Conservation (phyloP, 2,329 filamentous ascomycete species). For the Fusarium buharicum region DNA sequence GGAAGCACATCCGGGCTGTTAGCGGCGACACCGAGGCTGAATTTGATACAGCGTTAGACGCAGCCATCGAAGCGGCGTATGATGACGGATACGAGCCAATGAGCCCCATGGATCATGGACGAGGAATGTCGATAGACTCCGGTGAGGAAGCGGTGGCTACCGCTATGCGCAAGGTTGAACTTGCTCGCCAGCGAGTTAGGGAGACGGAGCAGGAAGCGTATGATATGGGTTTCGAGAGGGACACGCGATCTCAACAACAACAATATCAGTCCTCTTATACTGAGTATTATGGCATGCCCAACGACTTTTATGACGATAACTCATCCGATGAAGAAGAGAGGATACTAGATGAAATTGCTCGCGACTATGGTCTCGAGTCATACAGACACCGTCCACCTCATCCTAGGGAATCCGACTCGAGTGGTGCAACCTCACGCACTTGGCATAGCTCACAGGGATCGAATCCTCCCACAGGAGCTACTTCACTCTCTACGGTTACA, state of each 20-base stretch:
- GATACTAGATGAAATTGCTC: conserved; percentile 87
- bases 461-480: conserved; percentile 61
- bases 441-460: conserved; percentile 84
- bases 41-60: conserved; percentile 93
- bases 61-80: conserved; percentile 95
- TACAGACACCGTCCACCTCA: conserved; percentile 72
- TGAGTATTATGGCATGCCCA: conserved; percentile 46
- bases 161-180: conserved; percentile 73
- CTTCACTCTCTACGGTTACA: conserved; percentile 72
- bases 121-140: conserved; percentile 51
- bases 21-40: conserved; percentile 85
- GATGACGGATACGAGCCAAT: conserved; percentile 88
- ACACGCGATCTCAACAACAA: conserved; percentile 57
- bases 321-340: conserved; percentile 79
- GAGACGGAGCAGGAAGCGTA: conserved; percentile 76
- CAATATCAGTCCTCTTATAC: conserved; percentile 45
- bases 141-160: conserved; percentile 62
- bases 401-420: conserved; percentile 84
- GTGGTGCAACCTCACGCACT: conserved; percentile 78
- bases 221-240: conserved; percentile 49
- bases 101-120: conserved; percentile 57
- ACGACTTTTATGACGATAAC: conserved; percentile 71
- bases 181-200: conserved; percentile 79
- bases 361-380: conserved; percentile 82
- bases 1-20: conserved; percentile 74